phyloP scores from a whole-genome alignment of 257 asterid species.

The Fraxinus excelsior region DNA sequence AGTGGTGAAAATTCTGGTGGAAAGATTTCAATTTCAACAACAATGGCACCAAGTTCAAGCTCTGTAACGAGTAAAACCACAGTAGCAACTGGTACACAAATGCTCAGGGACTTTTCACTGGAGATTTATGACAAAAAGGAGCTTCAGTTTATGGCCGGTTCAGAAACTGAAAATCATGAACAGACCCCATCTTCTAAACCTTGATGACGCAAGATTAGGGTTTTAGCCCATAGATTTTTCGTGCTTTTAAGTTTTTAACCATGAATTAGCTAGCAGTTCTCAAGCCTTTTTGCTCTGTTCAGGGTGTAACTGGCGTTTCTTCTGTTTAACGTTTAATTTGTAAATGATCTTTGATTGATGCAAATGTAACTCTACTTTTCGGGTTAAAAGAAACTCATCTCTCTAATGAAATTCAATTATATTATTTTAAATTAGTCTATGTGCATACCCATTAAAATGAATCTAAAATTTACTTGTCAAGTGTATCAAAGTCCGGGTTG shows the following conservation, averaged over 20 bases:
- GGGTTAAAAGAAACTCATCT: too few relatives aligned
- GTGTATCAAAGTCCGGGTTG: too few relatives aligned
- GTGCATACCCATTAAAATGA: too few relatives aligned
- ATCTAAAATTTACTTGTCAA: neutral
- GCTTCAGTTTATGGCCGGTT: slow-evolving; percentile 73
- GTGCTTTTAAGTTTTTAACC: neutral
- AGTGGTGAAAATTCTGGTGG: slow-evolving; percentile 22
- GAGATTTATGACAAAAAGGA: slow-evolving; percentile 70
- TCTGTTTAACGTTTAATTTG: slow-evolving; percentile 8
- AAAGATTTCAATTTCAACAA: slow-evolving; percentile 25
- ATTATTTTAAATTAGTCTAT: too few relatives aligned
- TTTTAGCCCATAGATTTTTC: slow-evolving; percentile 17
- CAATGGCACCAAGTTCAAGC: slow-evolving; percentile 46
- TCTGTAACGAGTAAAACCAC: slow-evolving; percentile 16
- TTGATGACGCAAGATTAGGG: slow-evolving; percentile 21
- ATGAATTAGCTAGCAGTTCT: neutral
- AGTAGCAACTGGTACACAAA: slow-evolving; percentile 37
- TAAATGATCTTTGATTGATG: neutral
- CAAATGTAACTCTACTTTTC: neutral
- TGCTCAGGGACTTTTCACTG: slow-evolving; percentile 59
- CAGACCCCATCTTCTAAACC: slow-evolving; percentile 50
- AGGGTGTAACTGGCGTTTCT: neutral
- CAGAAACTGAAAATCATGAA: slow-evolving; percentile 32
- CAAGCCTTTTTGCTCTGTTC: neutral
- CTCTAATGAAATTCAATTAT: neutral